Percentiles rank a stretch among this genome's conserved stretches.
These are phyloP conservation scores for Polyplosphaeria fusca DNA, from an alignment of 495 filamentous ascomycete species.

Conservation along the genomic window DNA sequence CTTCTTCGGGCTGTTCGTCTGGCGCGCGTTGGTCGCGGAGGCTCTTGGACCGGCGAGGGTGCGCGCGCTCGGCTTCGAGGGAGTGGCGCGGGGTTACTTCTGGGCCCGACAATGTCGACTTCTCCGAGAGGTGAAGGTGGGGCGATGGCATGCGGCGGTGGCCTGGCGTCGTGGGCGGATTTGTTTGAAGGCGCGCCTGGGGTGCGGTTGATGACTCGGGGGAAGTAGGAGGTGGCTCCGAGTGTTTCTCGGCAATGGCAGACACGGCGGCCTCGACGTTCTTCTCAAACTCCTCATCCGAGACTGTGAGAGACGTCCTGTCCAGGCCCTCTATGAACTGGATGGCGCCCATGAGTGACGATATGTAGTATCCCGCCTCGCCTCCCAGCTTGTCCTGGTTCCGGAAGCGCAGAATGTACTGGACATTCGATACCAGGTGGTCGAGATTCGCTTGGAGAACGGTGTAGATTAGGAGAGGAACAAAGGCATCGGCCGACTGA, in stretches of 20 bases:
- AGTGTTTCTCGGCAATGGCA: slow-evolving; percentile 88
- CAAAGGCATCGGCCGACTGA: slow-evolving; percentile 91
- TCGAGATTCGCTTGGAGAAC: slow-evolving; percentile 92
- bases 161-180: slow-evolving; percentile 31
- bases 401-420: slow-evolving; percentile 94
- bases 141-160: slow-evolving; percentile 36
- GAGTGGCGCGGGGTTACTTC: slow-evolving; percentile 56
- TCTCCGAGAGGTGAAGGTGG: slow-evolving; percentile 53
- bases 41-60: slow-evolving; percentile 46
- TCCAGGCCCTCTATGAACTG: slow-evolving; percentile 97
- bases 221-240: slow-evolving; percentile 40
- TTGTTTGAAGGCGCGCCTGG: slow-evolving; percentile 42
- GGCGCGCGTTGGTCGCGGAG: slow-evolving; percentile 48
- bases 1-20: slow-evolving; percentile 46
- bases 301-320: slow-evolving; percentile 86
- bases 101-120: slow-evolving; percentile 54
- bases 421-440: slow-evolving; percentile 93
- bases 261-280: slow-evolving; percentile 95
- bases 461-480: slow-evolving; percentile 93
- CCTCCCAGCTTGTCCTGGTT: slow-evolving; percentile 96
- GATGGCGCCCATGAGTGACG: slow-evolving; percentile 95
- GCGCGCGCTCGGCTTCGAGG: slow-evolving; percentile 54
- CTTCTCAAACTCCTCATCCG: slow-evolving; percentile 89
- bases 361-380: slow-evolving; percentile 96
- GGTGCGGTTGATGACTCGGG: slow-evolving; percentile 11